These are phyloP conservation scores for Colletotrichum spinosum DNA, from an alignment of 2,329 filamentous ascomycete genomes.

Conservation along the genomic window DNA sequence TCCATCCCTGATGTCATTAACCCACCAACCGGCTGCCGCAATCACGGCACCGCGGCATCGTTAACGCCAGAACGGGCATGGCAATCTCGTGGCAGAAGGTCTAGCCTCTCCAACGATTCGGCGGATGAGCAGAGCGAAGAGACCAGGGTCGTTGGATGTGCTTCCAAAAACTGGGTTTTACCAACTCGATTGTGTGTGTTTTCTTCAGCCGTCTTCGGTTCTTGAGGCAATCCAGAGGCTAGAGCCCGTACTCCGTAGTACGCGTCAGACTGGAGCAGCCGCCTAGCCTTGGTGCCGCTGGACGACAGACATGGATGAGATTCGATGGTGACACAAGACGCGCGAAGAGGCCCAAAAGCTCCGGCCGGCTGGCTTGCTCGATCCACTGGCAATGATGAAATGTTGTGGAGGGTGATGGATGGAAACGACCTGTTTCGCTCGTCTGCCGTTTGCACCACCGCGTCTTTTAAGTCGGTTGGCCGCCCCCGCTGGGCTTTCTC, in stretches of 20 bases:
- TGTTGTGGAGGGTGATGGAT: constrained; percentile 13
- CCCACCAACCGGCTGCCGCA: constrained; percentile 32
- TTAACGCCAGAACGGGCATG: constrained; percentile 22
- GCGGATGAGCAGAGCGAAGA: constrained; percentile 4
- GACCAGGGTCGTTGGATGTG: neutral
- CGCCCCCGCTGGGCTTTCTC: constrained; percentile 16
- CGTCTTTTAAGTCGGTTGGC: constrained; percentile 24
- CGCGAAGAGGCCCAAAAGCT: constrained; percentile 10
- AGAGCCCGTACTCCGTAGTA: constrained; percentile 1
- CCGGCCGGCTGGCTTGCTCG: constrained; percentile 1
- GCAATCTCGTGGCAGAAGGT: constrained; percentile 17
- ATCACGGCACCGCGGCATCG: constrained; percentile 36
- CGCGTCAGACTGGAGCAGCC: constrained; percentile 33
- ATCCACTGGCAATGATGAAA: constrained; percentile 35
- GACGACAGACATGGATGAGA: constrained; percentile 6
- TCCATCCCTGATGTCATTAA: constrained; percentile 35
- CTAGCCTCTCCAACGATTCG: constrained; percentile 15
- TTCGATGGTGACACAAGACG: neutral
- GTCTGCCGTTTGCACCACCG: neutral
- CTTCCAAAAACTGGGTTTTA: constrained; percentile 25
- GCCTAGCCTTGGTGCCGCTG: constrained; percentile 28
- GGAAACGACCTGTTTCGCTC: constrained; percentile 11
- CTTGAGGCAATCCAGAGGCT: neutral
- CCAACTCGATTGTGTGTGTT: neutral
- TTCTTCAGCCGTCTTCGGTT: neutral